Base-by-base conservation (phyloP, 2,329 filamentous ascomycete species). In the Leptographium lundbergii region DNA sequence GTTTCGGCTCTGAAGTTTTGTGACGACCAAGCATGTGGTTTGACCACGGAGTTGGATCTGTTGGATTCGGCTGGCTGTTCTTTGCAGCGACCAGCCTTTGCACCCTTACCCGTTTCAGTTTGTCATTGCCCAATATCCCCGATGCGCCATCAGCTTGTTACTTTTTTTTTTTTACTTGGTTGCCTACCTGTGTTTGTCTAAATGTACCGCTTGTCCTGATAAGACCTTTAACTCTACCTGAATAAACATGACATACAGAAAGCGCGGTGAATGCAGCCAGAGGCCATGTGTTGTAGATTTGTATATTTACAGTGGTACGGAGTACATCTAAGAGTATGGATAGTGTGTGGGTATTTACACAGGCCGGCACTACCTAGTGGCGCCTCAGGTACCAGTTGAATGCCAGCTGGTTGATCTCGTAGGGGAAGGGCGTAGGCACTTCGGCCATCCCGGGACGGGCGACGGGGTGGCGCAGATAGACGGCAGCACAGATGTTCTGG, bases 341-440 rank as follows among this genome's bases (percentile, higher is more conserved):
- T 51, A 34, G 13, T 51, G 32, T 51, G 34, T 42, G 25, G 22
- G 10, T 27, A 51, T 29, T 36, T 52, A 52, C 17, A 57, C 25
- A 39, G 29, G 29, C 24, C 17, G 14, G 29, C 27, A 34, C 27
- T 10, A 17, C 24, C 64, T 27, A 54, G 6, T 57, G 79, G 71
- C 91, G 82, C 71, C 87, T 80, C 74, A 97, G 72, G 73, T 97
- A 99, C 92, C 92, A 99, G 72, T 89, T 91, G 72, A 91, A 95
- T 0, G 91, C 90, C 69, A 95, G 74, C 71, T 91, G 89, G 69
- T 81, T 85, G n/a, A 85, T 80, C 63, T 82, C 75, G 60, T 81
- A 76, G 56, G 76, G 73, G 72, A 91, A 96, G 22, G 92, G 92
- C 27, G 89, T 90, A 1, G 92, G 92, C 61, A 92, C 87, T 72